Conservation (phyloP, 2,329 filamentous ascomycete genomes). For the Hypoxylon rubiginosum region DNA sequence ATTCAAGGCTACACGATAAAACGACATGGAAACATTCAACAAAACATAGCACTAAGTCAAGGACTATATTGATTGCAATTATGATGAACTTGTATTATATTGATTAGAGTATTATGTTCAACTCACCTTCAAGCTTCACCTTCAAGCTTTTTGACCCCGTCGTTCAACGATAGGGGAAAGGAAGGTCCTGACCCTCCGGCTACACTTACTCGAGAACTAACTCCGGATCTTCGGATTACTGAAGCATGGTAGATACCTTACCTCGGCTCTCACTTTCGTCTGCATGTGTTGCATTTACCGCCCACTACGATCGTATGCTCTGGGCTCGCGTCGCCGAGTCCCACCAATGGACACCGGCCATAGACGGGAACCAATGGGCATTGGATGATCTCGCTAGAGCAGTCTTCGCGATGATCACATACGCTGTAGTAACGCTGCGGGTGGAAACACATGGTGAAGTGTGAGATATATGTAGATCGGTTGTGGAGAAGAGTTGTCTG, state of each 20-base stretch:
- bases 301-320: conserved; percentile 7
- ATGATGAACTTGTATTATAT: neutral
- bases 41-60: neutral
- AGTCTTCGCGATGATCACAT: conserved; percentile 36
- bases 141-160: conserved; percentile 10
- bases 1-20: neutral
- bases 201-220: conserved; percentile 23
- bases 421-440: conserved; percentile 27
- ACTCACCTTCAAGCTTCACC: conserved; percentile 23
- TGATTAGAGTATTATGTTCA: neutral
- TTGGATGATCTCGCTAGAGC: conserved; percentile 26
- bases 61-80: neutral
- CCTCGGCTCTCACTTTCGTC: neutral
- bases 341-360: conserved; percentile 29
- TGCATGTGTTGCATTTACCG: conserved; percentile 17
- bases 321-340: conserved; percentile 20
- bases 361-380: conserved; percentile 27
- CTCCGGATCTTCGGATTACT: neutral
- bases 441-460: conserved; percentile 42
- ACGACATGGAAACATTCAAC: too few species aligned
- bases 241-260: neutral
- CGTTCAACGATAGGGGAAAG: conserved; percentile 4
- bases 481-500: neutral
- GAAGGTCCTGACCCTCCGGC: neutral
- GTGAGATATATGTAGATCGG: neutral